Evolutionary conservation across 2,329 filamentous ascomycete species (phyloP), one percentile per base, ranked within the genome.

Genomic region (Aspergillus piperis): DNA sequence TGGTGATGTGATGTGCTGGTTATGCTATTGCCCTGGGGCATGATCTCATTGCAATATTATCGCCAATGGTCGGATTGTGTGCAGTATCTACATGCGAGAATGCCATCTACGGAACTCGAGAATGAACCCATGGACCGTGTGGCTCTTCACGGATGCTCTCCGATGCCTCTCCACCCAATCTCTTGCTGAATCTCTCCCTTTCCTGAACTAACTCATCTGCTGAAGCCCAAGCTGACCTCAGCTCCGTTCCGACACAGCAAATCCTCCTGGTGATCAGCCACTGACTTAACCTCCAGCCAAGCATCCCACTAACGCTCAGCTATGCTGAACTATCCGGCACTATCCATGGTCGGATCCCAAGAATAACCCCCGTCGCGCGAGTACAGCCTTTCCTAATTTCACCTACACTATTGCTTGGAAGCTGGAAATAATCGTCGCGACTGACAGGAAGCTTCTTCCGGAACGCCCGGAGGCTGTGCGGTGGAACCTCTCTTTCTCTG

Each of bases 401-500:
- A 2, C 44, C 23, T 49, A n/a, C 39, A 10, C 39, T 7, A 23
- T 49, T 49, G 23, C 21, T 36, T 36, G 11, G 4, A 36, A 36
- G 32, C 32, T 36, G 32, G 32, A 36, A 48, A 25, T 15, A 49
- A 50, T 32, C 25, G 15, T 32, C 15, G 47, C 47, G 13, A 50
- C 47, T 50, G 47, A 50, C 47, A 50, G 47, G 47, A 50, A 50
- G 47, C 47, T 50, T 50, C 47, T 55, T 44, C 53, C 53, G 68
- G 61, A 52, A 41, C 27, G 62, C 60, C 66, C 66, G 68, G 59
- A 65, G 68, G 67, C 67, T 68, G 66, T 69, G 67, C 62, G 61
- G 62, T 54, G 57, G 41, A 54, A 54, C 57, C 50, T 59, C 23
- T 30, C 54, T 36, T 36, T 36, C 32, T 36, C 54, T 41, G 41